A percentile compares a stretch with the other conserved stretches of the same genome.
Conservation (phyloP, 352 stramenopile species). For the Blastocystis sp. region DNA sequence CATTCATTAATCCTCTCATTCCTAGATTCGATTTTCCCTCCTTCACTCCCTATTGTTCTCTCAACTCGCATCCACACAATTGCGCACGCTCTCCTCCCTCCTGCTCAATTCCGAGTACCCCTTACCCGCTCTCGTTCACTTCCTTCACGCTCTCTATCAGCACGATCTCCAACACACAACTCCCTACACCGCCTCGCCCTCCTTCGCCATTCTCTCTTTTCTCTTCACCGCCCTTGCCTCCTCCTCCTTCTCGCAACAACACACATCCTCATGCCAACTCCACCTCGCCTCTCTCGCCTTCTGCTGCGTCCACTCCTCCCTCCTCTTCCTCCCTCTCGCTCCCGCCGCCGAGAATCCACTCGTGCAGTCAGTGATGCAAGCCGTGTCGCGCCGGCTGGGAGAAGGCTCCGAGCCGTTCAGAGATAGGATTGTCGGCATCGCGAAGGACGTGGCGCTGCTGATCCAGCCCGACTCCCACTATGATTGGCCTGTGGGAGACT, state of each 20-base stretch:
- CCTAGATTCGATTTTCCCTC: not conserved
- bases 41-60: not conserved
- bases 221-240: not conserved
- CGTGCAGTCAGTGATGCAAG: not conserved
- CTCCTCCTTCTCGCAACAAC: slow-evolving; percentile 2
- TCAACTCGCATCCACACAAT: not conserved
- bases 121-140: not conserved
- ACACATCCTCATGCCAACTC: not conserved
- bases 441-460: not conserved
- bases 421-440: slow-evolving; percentile 7
- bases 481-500: slow-evolving; percentile 26
- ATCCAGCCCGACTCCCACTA: slow-evolving; percentile 31
- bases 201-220: not conserved
- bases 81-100: not conserved
- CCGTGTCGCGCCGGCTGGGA: not conserved
- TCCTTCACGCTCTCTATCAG: slow-evolving; percentile 4
- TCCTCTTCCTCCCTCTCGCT: not conserved
- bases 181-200: not conserved
- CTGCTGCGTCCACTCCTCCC: not conserved
- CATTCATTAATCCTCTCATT: not conserved
- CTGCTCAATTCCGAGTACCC: not conserved
- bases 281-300: slow-evolving; percentile 28
- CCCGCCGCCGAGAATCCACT: not conserved
- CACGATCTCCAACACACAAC: not conserved
- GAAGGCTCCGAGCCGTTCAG: not conserved